Evolutionary conservation across 2,329 filamentous ascomycete species (phyloP).

Genomic region (Scedosporium aurantiacum): DNA sequence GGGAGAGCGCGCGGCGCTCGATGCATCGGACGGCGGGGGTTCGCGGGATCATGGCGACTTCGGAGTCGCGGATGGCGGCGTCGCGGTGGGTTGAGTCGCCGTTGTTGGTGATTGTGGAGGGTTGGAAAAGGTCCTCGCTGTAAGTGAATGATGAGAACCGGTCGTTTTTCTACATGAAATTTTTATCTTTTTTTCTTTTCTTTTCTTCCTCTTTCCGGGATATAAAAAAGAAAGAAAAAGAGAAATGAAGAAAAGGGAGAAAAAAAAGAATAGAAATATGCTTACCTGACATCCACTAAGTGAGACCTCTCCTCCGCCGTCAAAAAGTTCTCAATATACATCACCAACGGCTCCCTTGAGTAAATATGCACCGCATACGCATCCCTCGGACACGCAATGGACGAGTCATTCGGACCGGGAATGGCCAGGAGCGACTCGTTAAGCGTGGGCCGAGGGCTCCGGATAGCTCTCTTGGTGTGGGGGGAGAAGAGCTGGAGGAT

Average conservation of each 20-base stretch:
- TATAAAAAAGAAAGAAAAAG: constrained; percentile 1
- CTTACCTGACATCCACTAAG: constrained; percentile 40
- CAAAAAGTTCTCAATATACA: constrained; percentile 44
- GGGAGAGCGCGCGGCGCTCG: constrained; percentile 31
- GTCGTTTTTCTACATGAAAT: no score
- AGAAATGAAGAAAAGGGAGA: background rate
- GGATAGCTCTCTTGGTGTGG: constrained; percentile 14
- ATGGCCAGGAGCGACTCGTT: constrained; percentile 41
- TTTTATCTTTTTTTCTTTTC: background rate
- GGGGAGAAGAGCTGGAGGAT: constrained; percentile 25
- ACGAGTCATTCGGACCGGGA: constrained; percentile 26
- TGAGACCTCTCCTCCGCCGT: constrained; percentile 31
- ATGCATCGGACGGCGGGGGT: constrained; percentile 32
- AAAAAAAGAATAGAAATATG: background rate
- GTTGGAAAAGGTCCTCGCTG: constrained; percentile 36
- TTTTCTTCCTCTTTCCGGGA: background rate
- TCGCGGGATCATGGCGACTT: constrained; percentile 40
- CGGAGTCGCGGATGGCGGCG: constrained; percentile 36
- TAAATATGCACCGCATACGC: constrained; percentile 33
- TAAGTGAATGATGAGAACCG: background rate
- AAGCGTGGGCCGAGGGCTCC: constrained; percentile 31
- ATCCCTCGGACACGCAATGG: constrained; percentile 25
- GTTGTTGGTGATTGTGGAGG: constrained; percentile 39
- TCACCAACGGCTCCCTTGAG: constrained; percentile 34
- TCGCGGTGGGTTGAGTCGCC: constrained; percentile 30